Base-by-base conservation (phyloP, 106 monocot species). In the Acanthochlamys bracteata region DNA sequence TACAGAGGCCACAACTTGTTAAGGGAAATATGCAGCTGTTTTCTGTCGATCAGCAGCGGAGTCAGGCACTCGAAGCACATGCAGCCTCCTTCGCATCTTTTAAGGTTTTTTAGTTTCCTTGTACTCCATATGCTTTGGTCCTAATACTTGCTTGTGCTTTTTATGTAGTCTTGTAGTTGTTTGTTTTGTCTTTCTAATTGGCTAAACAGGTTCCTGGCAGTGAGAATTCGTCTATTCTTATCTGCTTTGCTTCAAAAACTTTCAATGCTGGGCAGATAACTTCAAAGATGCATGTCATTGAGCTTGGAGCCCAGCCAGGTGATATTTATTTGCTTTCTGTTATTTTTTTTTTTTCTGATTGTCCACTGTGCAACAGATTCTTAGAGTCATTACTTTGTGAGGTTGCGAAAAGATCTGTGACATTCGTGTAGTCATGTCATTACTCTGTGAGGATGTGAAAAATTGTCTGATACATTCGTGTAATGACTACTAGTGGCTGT, bases 241-340 rank as follows among this genome's bases (percentile, higher is more conserved):
- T 96, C 33, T 83, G 78, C 66, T 96, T 96, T 71, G 95, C 95
- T 47, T 90, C 95, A 69, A 96, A 96, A 73, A 83, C 84, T 12
- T 76, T 60, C 20, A 91, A 90, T 83, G 90, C 95, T 65, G 95
- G 95, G 41, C 95, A 96, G 40, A 84, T 88, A 60, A 78, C 74
- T 72, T 96, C 95, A 21, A 96, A 96, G 69, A 64, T 96, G 70
- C 95, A 96, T 79, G 90, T 96, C 41, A 96, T 96, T 71, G 95
- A 96, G 83, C 90, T 96, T 72, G 95, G 95, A 69, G 95, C 95
- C 27, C 95, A 91, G 65, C 90, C 82, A 88, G 95, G 95, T 95
- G 40, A 2, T 24, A 0, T 4, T 20, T 39, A 20, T 82, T 53
- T 26, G 15, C 26, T 3, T 40, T 3, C 41, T 59, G 47, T 20